These are phyloP conservation scores for Oenanthe sinensis DNA, from an alignment of 129 eudicot species.

Conservation along the genomic window DNA sequence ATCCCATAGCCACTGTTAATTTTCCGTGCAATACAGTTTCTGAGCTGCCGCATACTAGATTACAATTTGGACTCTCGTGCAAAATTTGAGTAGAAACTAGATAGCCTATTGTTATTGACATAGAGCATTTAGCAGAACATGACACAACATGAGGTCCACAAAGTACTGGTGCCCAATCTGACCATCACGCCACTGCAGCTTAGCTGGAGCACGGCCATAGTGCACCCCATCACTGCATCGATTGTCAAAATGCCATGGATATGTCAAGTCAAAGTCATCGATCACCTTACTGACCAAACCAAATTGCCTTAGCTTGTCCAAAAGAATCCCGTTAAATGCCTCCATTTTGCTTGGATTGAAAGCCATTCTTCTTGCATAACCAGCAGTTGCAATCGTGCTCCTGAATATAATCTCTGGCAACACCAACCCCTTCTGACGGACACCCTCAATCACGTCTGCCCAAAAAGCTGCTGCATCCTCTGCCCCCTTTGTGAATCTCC, in stretches of 20 bases:
- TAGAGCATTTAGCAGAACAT: conserved; percentile 62
- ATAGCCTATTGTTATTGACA: conserved; percentile 35
- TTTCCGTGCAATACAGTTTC: neutral
- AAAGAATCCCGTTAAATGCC: conserved; percentile 69
- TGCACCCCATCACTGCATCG: conserved; percentile 92
- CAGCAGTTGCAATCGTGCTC: conserved; percentile 78
- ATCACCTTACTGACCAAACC: conserved; percentile 50
- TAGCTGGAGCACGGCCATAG: conserved; percentile 85
- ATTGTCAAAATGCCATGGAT: conserved; percentile 88
- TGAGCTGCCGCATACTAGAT: neutral
- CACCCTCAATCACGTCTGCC: conserved; percentile 46
- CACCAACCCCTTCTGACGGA: conserved; percentile 29
- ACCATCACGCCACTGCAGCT: conserved; percentile 80
- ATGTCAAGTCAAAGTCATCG: conserved; percentile 85
- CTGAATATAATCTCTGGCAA: conserved; percentile 49
- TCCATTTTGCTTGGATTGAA: conserved; percentile 83
- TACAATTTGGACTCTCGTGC: neutral
- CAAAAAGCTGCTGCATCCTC: conserved; percentile 65
- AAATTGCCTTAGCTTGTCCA: conserved; percentile 57
- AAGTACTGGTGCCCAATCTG: conserved; percentile 92
- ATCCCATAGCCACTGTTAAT: neutral
- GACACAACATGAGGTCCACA: conserved; percentile 90
- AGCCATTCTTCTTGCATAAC: conserved; percentile 59
- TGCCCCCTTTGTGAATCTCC: conserved; percentile 52
- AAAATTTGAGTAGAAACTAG: neutral